Evolutionary conservation across 306 rosid genomes (phyloP), one percentile per base, ranked within the genome.

Genomic region (Quercus bicolor): DNA sequence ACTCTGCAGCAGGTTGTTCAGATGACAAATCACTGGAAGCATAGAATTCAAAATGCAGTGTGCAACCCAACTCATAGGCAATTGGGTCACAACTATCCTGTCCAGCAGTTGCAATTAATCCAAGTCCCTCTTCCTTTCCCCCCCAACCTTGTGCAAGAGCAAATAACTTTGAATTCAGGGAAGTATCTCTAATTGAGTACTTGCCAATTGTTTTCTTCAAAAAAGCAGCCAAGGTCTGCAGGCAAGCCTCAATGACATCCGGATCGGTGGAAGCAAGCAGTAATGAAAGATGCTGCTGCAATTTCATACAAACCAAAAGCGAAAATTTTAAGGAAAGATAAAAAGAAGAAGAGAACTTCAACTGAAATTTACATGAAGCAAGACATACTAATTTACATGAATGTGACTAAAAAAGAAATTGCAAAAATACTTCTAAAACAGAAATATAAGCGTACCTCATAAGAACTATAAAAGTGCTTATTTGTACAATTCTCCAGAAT

Each of bases 101-200:
- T 60, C 81, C 79, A 33, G 93, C 93, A 72, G 96, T 90, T 76
- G 97, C 89, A 89, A 91, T 82, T 83, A 96, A 83, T 85, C 99
- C 99, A 74, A 96, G 97, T 52, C 99, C 99, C 85, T 96, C 99
- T 85, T 96, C 99, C 85, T 96, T 96, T 75, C 97, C 98, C 72
- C 99, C 99, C 99, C 98, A 93, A 79, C 98, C 99, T 87, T 90
- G 99, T 68, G 98, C 99, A 84, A 96, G 96, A 69, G 97, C 85
- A 77, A 81, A 91, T 84, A 96, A 72, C 86, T 93, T 93, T 82
- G 97, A 87, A 89, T 89, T 96, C 80, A 96, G 84, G 69, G 96
- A 83, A 81, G 91, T 75, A 77, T 91, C 96, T 85, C 96, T 88
- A 55, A 91, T 91, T 43, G 96, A 79, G 87, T 90, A 90, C 78